Percentiles rank a stretch among this genome's conserved stretches.
Conservation (phyloP, 208 protist species). For the Trypanosomatidae sp. region DNA sequence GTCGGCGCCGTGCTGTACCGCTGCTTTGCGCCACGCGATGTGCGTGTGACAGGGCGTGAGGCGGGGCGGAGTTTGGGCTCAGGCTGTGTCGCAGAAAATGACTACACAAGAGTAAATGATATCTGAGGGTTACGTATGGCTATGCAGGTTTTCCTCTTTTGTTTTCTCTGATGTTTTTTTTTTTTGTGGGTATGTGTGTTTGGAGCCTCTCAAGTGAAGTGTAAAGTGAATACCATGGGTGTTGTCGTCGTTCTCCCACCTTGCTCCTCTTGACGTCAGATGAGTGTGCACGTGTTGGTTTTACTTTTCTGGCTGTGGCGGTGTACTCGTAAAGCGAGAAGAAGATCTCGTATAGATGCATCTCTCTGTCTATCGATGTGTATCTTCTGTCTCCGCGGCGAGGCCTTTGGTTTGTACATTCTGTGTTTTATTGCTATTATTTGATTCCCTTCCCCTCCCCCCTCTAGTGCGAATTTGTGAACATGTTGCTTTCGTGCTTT, state of each 20-base stretch:
- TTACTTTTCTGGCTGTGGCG: no score
- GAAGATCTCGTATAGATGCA: background rate
- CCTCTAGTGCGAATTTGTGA: background rate
- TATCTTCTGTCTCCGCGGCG: background rate
- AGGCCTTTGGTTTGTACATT: background rate
- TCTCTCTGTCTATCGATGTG: background rate
- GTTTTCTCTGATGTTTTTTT: background rate
- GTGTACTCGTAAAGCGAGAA: no score
- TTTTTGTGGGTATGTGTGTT: background rate
- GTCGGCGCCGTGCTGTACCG: background rate
- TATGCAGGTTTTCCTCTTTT: background rate
- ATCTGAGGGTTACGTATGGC: no score
- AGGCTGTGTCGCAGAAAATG: background rate
- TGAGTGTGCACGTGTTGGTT: no score
- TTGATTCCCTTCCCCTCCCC: background rate
- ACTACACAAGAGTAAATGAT: no score
- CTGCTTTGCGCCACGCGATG: background rate
- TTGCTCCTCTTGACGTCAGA: background rate
- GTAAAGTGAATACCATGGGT: background rate
- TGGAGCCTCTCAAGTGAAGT: background rate
- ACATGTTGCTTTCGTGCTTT: background rate
- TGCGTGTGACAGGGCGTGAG: background rate
- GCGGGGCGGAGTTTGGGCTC: background rate
- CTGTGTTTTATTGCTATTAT: background rate
- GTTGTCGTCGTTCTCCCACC: background rate